Conservation (phyloP, 2,329 filamentous ascomycete species). For the Venturia effusa region DNA sequence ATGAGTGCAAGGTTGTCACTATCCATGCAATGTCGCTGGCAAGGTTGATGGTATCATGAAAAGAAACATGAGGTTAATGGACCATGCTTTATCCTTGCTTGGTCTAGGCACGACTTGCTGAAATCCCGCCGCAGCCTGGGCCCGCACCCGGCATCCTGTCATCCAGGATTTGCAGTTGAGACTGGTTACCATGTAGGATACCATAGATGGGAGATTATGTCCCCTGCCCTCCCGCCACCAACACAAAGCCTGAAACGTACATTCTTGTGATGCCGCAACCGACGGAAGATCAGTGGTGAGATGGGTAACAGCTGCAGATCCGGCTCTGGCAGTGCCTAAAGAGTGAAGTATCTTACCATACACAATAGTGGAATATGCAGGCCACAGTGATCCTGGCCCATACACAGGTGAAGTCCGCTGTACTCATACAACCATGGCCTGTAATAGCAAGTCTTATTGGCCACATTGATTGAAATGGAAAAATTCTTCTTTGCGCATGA, state of each 20-base stretch:
- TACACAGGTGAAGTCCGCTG: not conserved
- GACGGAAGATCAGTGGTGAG: not conserved
- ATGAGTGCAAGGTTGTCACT: not conserved
- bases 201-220: too few relatives aligned
- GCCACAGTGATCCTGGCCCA: not conserved
- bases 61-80: not conserved
- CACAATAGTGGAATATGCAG: not conserved
- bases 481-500: not conserved
- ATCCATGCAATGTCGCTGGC: not conserved
- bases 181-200: too few relatives aligned
- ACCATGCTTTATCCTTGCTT: not conserved
- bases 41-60: not conserved
- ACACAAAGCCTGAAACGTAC: not conserved
- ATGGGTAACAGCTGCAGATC: not conserved
- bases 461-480: not conserved
- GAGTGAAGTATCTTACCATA: too few relatives aligned
- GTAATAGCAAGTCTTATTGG: not conserved
- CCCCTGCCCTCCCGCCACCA: not conserved
- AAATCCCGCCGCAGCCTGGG: too few relatives aligned
- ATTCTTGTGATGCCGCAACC: not conserved
- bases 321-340: not conserved
- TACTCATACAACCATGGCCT: not conserved
- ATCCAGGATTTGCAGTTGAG: not conserved
- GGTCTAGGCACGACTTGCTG: not conserved
- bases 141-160: not conserved